Evolutionary conservation across 2,329 filamentous ascomycete species (phyloP).

Genomic region (Colletotrichum trifolii): DNA sequence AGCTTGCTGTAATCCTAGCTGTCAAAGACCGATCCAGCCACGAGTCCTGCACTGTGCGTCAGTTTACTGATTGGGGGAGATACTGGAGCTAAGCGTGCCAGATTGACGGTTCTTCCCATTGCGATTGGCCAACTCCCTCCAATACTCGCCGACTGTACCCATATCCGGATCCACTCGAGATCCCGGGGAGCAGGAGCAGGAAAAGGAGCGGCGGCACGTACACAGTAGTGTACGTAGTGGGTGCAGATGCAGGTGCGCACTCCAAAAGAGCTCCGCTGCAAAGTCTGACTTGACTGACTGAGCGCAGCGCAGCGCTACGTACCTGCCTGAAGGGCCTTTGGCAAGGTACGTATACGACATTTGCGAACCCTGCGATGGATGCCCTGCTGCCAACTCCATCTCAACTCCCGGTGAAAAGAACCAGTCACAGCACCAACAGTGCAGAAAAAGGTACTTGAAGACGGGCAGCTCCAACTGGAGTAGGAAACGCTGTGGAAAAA

Average conservation of each 20-base stretch:
- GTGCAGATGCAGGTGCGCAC: no score
- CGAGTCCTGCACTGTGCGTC: slow-evolving; percentile 14
- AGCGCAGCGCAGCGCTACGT: no score
- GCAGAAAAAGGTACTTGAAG: not conserved
- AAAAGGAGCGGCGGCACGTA: not conserved
- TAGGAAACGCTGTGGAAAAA: not conserved
- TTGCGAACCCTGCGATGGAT: no score
- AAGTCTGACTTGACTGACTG: no score
- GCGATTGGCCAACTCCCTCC: slow-evolving; percentile 25
- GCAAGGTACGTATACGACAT: no score
- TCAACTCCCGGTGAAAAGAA: slow-evolving; percentile 10
- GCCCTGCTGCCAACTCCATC: slow-evolving; percentile 10
- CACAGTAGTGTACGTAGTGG: no score
- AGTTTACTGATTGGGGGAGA: slow-evolving; percentile 16
- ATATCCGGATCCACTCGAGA: not conserved
- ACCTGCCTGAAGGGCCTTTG: no score
- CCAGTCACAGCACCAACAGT: not conserved
- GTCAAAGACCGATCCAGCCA: slow-evolving; percentile 11
- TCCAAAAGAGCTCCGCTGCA: no score
- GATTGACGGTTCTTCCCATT: not conserved
- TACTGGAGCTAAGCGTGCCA: not conserved
- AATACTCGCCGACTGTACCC: not conserved
- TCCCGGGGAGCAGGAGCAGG: slow-evolving; percentile 10
- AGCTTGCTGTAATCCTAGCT: slow-evolving; percentile 15
- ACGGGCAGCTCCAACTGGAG: not conserved